Evolutionary conservation across 768 basidiomycete genomes (phyloP), one percentile per base, ranked within the genome.

Genomic region (Suillus brevipes): DNA sequence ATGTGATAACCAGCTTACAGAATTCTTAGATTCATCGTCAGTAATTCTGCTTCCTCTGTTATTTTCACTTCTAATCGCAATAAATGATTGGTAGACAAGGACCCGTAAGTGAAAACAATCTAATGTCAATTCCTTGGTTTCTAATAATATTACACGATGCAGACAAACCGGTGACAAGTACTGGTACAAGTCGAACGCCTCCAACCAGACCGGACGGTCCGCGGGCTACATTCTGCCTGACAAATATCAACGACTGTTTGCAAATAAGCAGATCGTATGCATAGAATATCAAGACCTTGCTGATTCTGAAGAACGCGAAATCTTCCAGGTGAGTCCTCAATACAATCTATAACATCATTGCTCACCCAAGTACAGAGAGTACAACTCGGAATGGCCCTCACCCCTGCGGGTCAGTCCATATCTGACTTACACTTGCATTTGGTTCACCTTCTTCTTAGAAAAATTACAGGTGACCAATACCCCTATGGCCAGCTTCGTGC

Each of bases 251-350:
- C 85, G 82, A 16, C 45, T 86, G 1, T 93, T 93, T 67, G 78
- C 84, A 20, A 88, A 86, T 69, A 93, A 93, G 73, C 89, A 91
- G 66, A 83, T 94, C 23, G 88, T 90, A 2, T 94, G 92, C 68
- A 85, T 92, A n/a, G 92, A 94, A 71, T 94, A 89, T 67, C 78
- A 82, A 64, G 85, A 86, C 50, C 79, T 90, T 9, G 77, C 78
- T 0, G 86, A 86, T 60, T 69, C 74, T 5, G 83, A 85, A 36
- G 89, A 90, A 68, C 80, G 89, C 25, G 89, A 90, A 67, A 86
- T 90, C 20, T 90, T 90, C 77, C 89, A 90, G 80, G 91, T 89
- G 49, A 49, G 82, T 60, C n/a, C 8, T 14, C 16, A 34, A 12
- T 4, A 7, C 45, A 31, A 42, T 36, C 28, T 23, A 16, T 62